phyloP scores from a whole-genome alignment of 139 green algal genomes.

The Picochlorum sp. region DNA sequence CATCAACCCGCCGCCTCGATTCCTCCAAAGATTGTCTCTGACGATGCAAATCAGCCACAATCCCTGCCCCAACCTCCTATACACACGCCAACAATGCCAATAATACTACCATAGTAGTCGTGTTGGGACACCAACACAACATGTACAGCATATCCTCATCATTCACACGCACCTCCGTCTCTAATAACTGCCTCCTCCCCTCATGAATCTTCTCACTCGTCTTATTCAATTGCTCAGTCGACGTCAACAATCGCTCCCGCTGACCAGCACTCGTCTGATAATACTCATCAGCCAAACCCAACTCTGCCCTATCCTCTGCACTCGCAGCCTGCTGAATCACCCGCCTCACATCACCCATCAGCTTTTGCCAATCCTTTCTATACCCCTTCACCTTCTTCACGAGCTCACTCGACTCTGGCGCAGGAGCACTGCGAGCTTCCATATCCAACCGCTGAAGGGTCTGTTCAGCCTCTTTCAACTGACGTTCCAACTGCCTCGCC shows the following conservation, averaged over 20 bases:
- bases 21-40: slow-evolving; percentile 49
- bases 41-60: slow-evolving; percentile 46
- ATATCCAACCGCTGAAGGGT: slow-evolving; percentile 93
- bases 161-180: slow-evolving; percentile 66
- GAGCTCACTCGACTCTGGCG: slow-evolving; percentile 46
- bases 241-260: slow-evolving; percentile 69
- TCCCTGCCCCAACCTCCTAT: slow-evolving; percentile 37
- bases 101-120: too few relatives aligned
- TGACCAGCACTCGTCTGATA: slow-evolving; percentile 62
- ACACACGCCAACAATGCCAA: neutral
- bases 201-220: slow-evolving; percentile 61
- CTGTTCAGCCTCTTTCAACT: slow-evolving; percentile 71
- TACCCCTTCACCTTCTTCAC: slow-evolving; percentile 82
- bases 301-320: slow-evolving; percentile 43
- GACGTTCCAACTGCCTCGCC: slow-evolving; percentile 59
- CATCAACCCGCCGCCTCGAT: slow-evolving; percentile 21
- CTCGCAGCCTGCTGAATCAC: neutral
- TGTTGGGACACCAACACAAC: too few relatives aligned
- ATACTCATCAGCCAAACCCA: slow-evolving; percentile 72
- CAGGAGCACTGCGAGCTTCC: slow-evolving; percentile 75
- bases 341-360: slow-evolving; percentile 40
- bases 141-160: neutral
- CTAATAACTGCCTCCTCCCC: slow-evolving; percentile 66
- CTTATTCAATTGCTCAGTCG: slow-evolving; percentile 67
- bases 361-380: slow-evolving; percentile 67